phyloP scores from a whole-genome alignment of 441 rosid genomes.

The Erysimum cheiri region DNA sequence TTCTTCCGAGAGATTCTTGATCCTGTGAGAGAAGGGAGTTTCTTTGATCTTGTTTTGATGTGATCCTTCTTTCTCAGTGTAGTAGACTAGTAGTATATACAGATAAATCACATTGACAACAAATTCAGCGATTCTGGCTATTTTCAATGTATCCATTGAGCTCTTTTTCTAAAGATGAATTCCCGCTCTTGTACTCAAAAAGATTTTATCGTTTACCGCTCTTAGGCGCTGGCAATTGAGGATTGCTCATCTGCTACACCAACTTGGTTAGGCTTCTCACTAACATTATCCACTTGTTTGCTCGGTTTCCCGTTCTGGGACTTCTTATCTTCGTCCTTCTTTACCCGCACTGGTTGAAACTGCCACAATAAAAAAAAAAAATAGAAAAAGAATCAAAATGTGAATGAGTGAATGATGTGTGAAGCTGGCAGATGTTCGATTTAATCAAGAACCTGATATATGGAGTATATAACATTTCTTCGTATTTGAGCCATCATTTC shows the following conservation, averaged over 20 bases:
- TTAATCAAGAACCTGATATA: slow-evolving; percentile 73
- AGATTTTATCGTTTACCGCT: slow-evolving; percentile 7
- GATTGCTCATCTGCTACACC: slow-evolving; percentile 63
- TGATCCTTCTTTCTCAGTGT: slow-evolving; percentile 25
- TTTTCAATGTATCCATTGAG: background rate
- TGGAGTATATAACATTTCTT: slow-evolving; percentile 94
- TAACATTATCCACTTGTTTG: slow-evolving; percentile 57
- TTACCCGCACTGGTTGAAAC: slow-evolving; percentile 91
- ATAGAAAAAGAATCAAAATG: background rate
- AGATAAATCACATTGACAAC: slow-evolving; percentile 35
- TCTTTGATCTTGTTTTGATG: slow-evolving; percentile 18
- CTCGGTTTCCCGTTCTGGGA: slow-evolving; percentile 55
- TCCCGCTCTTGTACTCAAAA: slow-evolving; percentile 21
- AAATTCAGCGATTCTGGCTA: background rate
- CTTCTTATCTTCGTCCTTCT: slow-evolving; percentile 65
- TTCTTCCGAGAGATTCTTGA: slow-evolving; percentile 45
- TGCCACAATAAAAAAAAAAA: slow-evolving; percentile 33
- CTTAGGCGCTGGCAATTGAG: slow-evolving; percentile 59
- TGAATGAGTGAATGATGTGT: background rate
- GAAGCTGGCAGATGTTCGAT: background rate
- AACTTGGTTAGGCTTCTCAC: slow-evolving; percentile 49
- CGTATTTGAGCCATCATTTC: slow-evolving; percentile 99
- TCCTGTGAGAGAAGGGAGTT: slow-evolving; percentile 5
- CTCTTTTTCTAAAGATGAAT: slow-evolving; percentile 9
- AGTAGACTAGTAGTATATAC: slow-evolving; percentile 39